phyloP scores from a whole-genome alignment of 371 early-diverging fungal genomes.

The Mucor circinelloides region DNA sequence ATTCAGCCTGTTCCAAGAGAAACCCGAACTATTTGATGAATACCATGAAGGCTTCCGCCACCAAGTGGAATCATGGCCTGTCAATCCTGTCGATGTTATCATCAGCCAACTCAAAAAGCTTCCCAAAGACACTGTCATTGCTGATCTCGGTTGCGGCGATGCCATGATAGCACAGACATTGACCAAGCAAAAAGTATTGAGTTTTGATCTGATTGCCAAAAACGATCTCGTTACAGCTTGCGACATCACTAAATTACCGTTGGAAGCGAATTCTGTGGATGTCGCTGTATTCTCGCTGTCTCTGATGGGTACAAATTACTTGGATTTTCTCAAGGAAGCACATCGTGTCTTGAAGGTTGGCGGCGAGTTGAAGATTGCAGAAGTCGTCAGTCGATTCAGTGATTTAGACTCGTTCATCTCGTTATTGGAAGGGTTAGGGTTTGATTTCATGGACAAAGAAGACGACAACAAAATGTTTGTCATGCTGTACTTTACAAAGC shows the following conservation, averaged over 20 bases:
- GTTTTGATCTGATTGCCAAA: slow-evolving; percentile 93
- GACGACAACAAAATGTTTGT: slow-evolving; percentile 91
- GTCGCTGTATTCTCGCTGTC: slow-evolving; percentile 94
- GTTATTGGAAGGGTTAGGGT: slow-evolving; percentile 72
- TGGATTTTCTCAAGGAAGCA: slow-evolving; percentile 91
- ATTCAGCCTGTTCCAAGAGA: slow-evolving; percentile 74
- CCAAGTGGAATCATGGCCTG: slow-evolving; percentile 96
- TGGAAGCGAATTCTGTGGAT: slow-evolving; percentile 77
- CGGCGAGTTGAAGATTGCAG: slow-evolving; percentile 92
- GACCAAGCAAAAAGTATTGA: slow-evolving; percentile 74
- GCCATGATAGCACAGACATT: slow-evolving; percentile 86
- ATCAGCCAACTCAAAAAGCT: slow-evolving; percentile 67
- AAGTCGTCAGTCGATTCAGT: slow-evolving; percentile 89
- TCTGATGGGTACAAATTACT: slow-evolving; percentile 97
- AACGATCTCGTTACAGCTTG: slow-evolving; percentile 88
- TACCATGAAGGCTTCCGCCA: slow-evolving; percentile 97
- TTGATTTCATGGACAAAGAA: slow-evolving; percentile 70
- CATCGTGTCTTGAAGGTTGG: slow-evolving; percentile 83
- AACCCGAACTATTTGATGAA: slow-evolving; percentile 90
- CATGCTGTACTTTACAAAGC: slow-evolving; percentile 80
- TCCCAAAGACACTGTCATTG: slow-evolving; percentile 67
- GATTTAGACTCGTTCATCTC: slow-evolving; percentile 79
- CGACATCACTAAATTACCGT: slow-evolving; percentile 90
- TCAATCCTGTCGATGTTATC: slow-evolving; percentile 93
- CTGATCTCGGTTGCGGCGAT: slow-evolving; percentile 99